Base-by-base conservation (phyloP, 805 yeast genomes). In the Wickerhamomyces queroliae region DNA sequence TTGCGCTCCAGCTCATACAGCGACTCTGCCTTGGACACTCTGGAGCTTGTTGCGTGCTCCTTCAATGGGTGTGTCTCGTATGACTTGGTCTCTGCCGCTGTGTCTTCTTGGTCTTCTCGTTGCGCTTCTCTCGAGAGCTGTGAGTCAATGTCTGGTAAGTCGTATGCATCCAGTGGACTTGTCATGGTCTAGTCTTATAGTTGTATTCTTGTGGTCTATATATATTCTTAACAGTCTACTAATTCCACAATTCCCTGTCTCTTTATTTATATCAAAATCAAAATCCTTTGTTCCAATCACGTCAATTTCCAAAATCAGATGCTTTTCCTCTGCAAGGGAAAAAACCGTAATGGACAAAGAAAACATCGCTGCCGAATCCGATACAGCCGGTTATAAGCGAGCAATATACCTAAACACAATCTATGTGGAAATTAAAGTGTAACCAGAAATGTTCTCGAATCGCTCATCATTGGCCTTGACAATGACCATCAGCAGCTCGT, bases 381-480 rank as follows among this genome's bases (percentile, higher is more conserved):
- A n/a, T n/a, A n/a, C n/a, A n/a, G n/a, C n/a, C n/a, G n/a, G n/a
- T n/a, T n/a, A n/a, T n/a, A n/a, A n/a, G n/a, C n/a, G n/a, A n/a
- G n/a, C 17, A 26, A 26, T 7, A 26, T 26, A n/a, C 17, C 29
- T 7, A n/a, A 7, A 26, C 11, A 26, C 15, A 27, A 9, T 15
- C 18, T 15, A 30, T 10, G 22, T 19, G 7, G 33, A 30, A 11
- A 87, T 78, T 37, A 86, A 66, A 19, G 89, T 72, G 55, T 84
- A 86, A 3, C 93, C 87, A 3, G 91, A 74, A 47, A 88, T 66
- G 21, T 85, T 76, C 44, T 80, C 86, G 50, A 83, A 82, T 46
- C 96, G 66, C 50, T 78, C 88, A 41, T 81, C 79, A 26, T 78
- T 68, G 38, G 89, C 62, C 35, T 77, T 72, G 45, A 83, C 64